Base-by-base conservation (phyloP, 768 basidiomycete species). In the Dioszegia hungarica region DNA sequence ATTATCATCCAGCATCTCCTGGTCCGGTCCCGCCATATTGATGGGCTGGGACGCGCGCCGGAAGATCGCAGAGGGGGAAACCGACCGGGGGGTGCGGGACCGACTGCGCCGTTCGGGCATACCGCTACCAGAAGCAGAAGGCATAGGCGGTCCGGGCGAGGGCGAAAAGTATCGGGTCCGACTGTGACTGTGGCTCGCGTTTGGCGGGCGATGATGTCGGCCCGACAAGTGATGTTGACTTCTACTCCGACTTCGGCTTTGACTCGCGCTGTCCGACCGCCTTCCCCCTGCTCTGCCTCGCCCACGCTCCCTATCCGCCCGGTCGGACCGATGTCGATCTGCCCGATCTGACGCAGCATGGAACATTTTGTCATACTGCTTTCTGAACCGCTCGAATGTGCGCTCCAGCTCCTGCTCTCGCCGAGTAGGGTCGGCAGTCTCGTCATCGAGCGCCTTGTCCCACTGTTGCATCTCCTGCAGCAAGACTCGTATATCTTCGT, bases 171-270 rank as follows among this genome's bases (percentile, higher is more conserved):
- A 17, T 51, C 49, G 34, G 20, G 34, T 20, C 17, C 49, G 49
- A 51, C 49, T 51, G n/a, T 51, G 49, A 51, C 49, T 51, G n/a
- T 51, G 49, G 34, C 49, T 51, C n/a, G 36, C 49, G 24, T 25
- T 36, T 6, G 49, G 20, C 12, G 49, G 34, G n/a, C 41, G 41
- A 38, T 51, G 49, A 51, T 51, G 49, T 25, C 49, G 19, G 2
- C 49, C 49, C 1, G 29, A 33, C 19, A 51, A 24, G 10, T 36
- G 34, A 51, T 51, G 49, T 15, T 51, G 49, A 38, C 49, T 51
- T 38, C 49, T 10, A 51, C 49, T 51, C 37, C 49, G 19, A 38
- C 49, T 51, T 17, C 49, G 34, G 39, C 49, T 51, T 38, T 51
- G 49, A 38, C 49, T 46, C 15, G 45, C 29, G 17, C 45, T 51